Evolutionary conservation across 2,329 filamentous ascomycete genomes (phyloP), one percentile per base, ranked within the genome.

Genomic region (Calonectria pauciramosa): DNA sequence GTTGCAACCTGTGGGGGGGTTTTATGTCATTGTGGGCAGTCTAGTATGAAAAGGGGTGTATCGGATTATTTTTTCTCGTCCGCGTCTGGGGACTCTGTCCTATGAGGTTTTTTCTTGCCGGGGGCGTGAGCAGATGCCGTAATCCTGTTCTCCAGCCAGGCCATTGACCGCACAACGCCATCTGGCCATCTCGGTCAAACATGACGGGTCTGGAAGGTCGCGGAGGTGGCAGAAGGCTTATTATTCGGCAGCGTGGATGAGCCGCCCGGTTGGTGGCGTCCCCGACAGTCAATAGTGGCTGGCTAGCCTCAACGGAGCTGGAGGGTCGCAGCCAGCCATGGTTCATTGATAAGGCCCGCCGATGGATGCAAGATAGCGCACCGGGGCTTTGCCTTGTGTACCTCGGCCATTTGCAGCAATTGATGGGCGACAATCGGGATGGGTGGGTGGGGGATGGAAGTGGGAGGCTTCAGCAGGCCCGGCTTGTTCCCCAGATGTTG

Each of bases 1-100:
- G 69, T 72, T 75, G 54, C 51, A 68, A 9, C n/a, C 28, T 11
- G 54, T 65, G 63, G 64, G 63, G 68, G 52, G 13, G 30, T 64
- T 65, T 71, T 65, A 74, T 74, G 72, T 72, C 72, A 75, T 66
- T 64, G 72, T 75, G 72, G 72, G 67, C 60, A 66, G 71, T 73
- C 66, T 70, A 66, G 67, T 26, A 59, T 71, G 14, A 44, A 72
- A 54, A 54, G 64, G 56, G 70, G 65, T 56, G 30, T 68, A 10
- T 28, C 20, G 63, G 47, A 38, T 51, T 20, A 26, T 70, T 70
- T 52, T 69, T 51, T 32, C 20, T 28, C 16, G n/a, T 16, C 30
- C 3, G 11, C 20, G 18, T 51, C 30, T 63, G 32, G 36, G 44
- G 36, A 16, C 5, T 13, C 9, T 26, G 65, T 23, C 10, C 64